These are phyloP conservation scores for Trichophyton benhamiae DNA, from an alignment of 2,329 filamentous ascomycete species.

Conservation along the genomic window DNA sequence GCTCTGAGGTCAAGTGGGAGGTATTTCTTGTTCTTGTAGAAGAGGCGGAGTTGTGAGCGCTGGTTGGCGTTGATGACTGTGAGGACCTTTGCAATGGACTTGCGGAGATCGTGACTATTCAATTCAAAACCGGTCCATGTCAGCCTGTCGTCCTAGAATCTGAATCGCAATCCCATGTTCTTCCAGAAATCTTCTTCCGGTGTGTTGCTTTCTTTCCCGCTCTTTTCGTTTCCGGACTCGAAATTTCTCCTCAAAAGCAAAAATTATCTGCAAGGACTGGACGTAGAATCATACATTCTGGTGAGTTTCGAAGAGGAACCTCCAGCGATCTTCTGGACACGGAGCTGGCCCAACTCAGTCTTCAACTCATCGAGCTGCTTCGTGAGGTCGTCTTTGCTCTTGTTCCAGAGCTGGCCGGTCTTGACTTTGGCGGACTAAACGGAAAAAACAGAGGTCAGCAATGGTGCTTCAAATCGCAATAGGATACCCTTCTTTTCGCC, in stretches of 20 bases:
- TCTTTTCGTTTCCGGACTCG: neutral
- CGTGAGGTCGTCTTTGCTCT: conserved; percentile 96
- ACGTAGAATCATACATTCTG: conserved; percentile 62
- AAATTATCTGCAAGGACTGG: conserved; percentile 4
- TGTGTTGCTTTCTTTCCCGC: neutral
- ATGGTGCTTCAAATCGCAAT: neutral
- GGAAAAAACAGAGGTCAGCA: conserved; percentile 10
- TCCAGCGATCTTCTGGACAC: conserved; percentile 93
- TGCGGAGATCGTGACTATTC: conserved; percentile 89
- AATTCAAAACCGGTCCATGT: conserved; percentile 14
- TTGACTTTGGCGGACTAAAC: conserved; percentile 63
- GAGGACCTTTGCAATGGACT: conserved; percentile 97
- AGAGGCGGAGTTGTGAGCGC: conserved; percentile 90
- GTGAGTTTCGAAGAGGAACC: conserved; percentile 91
- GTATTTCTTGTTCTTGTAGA: conserved; percentile 99
- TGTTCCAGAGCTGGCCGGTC: conserved; percentile 92
- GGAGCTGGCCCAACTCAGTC: conserved; percentile 88
- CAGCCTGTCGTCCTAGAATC: neutral
- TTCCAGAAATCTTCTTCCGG: neutral
- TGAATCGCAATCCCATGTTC: conserved; percentile 18
- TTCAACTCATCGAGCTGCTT: conserved; percentile 94
- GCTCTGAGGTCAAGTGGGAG: conserved; percentile 92
- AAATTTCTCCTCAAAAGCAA: neutral
- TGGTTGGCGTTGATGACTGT: conserved; percentile 99
- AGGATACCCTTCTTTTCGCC: conserved; percentile 16